Base-by-base conservation (phyloP, 306 rosid species). In the Arachis hypogaea region DNA sequence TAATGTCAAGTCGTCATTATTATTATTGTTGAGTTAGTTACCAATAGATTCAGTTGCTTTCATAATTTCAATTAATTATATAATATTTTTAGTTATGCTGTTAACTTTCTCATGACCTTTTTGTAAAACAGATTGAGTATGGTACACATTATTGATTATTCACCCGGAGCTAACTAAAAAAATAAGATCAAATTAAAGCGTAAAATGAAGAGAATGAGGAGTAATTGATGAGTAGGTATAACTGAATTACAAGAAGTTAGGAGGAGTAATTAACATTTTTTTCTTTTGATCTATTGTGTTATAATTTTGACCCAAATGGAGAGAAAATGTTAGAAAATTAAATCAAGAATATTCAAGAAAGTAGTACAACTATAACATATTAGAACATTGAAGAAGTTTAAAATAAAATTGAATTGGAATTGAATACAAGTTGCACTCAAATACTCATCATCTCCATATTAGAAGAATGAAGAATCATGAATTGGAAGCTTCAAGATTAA, bases 51-150 rank as follows among this genome's bases (percentile, higher is more conserved):
- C 56, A 44, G 30, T 16, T 38, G 49, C 5, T 29, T 46, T 46
- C 14, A 57, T 4, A 29, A 47, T 51, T 58, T 38, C 38, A 33
- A 33, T 33, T 33, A 33, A 33, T 33, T 33, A 33, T 2, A 33
- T 36, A 28, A 9, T 12, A 5, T 45, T 52, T 55, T 29, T 16
- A 52, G 61, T 46, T 9, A 30, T 41, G 58, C 28, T 72, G 68
- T 49, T 66, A 42, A 51, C 12, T 29, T 51, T 14, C 65, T 9
- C 47, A n/a, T 33, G 28, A 73, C 12, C 47, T 73, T 68, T 29
- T 29, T 57, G 52, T 63, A 51, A 66, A 74, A 74, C 44, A 43
- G 61, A 58, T 74, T 59, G 46, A 66, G 77, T 55, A 30, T 47
- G 57, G 2, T 59, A 46, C 81, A 45, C 69, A 66, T 68, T 28